These are phyloP conservation scores for Mucor plumbeus DNA, from an alignment of 371 early-diverging fungal genomes.

Conservation along the genomic window DNA sequence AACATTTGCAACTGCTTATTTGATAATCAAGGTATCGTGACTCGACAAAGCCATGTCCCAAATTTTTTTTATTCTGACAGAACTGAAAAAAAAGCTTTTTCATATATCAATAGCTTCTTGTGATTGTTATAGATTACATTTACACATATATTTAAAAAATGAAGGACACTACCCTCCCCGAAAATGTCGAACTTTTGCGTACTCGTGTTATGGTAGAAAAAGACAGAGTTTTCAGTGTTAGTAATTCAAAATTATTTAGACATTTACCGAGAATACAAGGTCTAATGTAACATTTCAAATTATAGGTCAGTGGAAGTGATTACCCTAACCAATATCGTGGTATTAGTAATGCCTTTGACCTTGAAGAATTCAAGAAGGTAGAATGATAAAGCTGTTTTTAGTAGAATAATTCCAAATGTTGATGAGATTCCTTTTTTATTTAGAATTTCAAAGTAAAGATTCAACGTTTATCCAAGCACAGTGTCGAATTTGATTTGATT, in stretches of 20 bases:
- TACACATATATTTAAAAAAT: conserved; percentile 3
- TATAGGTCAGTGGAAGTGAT: conserved; percentile 69
- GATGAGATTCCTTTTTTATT: not conserved
- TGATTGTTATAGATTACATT: not conserved
- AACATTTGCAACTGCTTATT: not conserved
- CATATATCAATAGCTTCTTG: not conserved
- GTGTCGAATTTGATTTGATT: conserved; percentile 95
- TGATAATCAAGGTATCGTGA: not conserved
- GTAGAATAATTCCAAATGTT: not conserved
- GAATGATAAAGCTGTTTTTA: not conserved
- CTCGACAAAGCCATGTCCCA: conserved; percentile 12
- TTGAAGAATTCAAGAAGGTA: conserved; percentile 72
- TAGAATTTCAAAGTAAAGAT: conserved; percentile 75
- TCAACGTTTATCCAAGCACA: conserved; percentile 65
- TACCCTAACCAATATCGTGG: conserved; percentile 71
- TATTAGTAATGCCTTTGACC: conserved; percentile 55
- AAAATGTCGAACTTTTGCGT: conserved; percentile 39
- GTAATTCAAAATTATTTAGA: conserved; percentile 7
- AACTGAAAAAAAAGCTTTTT: conserved; percentile 15
- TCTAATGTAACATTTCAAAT: not conserved
- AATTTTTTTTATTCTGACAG: conserved; percentile 9
- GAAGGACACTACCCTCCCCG: conserved; percentile 28
- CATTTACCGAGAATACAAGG: not conserved
- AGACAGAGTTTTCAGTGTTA: conserved; percentile 65
- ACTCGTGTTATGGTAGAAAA: conserved; percentile 63